Evolutionary conservation across 352 stramenopile species (phyloP), one percentile per base, ranked within the genome.

Genomic region (Phytophthora agathidicida): DNA sequence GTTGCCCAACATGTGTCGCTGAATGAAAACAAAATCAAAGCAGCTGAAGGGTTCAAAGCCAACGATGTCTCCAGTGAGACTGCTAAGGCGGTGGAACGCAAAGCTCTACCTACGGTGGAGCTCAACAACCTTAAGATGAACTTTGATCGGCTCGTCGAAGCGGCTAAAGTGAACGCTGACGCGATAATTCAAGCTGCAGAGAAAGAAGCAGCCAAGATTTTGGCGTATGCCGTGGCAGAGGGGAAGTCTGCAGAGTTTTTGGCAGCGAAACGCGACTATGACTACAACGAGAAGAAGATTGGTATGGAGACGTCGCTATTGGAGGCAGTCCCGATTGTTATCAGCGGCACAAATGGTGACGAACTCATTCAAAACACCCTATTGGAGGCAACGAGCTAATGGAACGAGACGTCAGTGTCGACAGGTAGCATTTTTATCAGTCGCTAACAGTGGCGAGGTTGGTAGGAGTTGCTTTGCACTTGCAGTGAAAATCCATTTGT

Each of bases 311-410:
- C 71, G 3, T 45, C 61, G 4, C 67, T 94, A 14, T 75, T 83
- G 0, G 37, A 68, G 48, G 64, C 56, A 22, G 65, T 86, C 7
- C 80, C 81, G 17, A 64, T 92, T 58, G 76, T 92, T 17, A 86
- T 92, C 39, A 89, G 75, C 53, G 84, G 84, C 50, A 85, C 87
- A 50, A 88, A 88, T 44, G 84, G 84, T 26, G 82, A 91, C 57
- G 75, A 86, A 23, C 57, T 94, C n/a, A 91, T 94, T 39, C 76
- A 78, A 45, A 54, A 75, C 35, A 81, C 75, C 0, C 58, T 88
- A 27, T 53, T 85, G 37, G 59, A 80, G n/a, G n/a, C n/a, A n/a
- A n/a, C n/a, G n/a, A n/a, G n/a, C n/a, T n/a, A n/a, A n/a, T n/a
- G n/a, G n/a, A n/a, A n/a, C n/a, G n/a, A n/a, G n/a, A n/a, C n/a